phyloP scores from a whole-genome alignment of 352 stramenopile species.

The Phytophthora pinifolia region DNA sequence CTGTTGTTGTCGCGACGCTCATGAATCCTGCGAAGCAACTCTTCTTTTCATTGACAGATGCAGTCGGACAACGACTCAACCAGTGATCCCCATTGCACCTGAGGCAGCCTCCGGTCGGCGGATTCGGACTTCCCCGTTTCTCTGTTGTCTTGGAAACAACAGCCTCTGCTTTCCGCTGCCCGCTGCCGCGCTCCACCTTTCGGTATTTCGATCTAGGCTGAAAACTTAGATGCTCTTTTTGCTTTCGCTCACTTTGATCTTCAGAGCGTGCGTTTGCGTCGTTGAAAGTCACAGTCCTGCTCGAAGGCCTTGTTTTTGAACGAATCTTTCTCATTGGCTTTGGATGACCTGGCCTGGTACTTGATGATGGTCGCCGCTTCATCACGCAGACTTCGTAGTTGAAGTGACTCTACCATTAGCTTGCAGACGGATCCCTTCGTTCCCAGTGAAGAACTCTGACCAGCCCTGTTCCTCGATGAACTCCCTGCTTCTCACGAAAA shows the following conservation, averaged over 20 bases:
- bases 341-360: slow-evolving; percentile 13
- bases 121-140: no score
- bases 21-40: no score
- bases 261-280: slow-evolving; percentile 9
- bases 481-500: slow-evolving; percentile 3
- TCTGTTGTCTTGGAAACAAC: no score
- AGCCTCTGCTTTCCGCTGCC: no score
- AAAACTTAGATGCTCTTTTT: background rate
- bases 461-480: slow-evolving; percentile 23
- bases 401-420: slow-evolving; percentile 7
- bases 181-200: no score
- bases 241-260: slow-evolving; percentile 5
- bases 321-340: slow-evolving; percentile 11
- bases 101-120: no score
- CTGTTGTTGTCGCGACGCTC: slow-evolving; percentile 8
- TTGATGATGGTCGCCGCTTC: slow-evolving; percentile 10
- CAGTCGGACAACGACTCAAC: no score
- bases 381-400: slow-evolving; percentile 9
- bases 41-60: no score
- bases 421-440: slow-evolving; percentile 10
- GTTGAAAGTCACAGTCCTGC: slow-evolving; percentile 18
- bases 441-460: slow-evolving; percentile 13
- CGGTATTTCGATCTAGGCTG: slow-evolving; percentile 12
- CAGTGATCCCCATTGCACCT: no score
- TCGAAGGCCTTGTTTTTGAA: slow-evolving; percentile 19